These are phyloP conservation scores for Cytidiella melzeri DNA, from an alignment of 768 basidiomycete species.

Conservation along the genomic window DNA sequence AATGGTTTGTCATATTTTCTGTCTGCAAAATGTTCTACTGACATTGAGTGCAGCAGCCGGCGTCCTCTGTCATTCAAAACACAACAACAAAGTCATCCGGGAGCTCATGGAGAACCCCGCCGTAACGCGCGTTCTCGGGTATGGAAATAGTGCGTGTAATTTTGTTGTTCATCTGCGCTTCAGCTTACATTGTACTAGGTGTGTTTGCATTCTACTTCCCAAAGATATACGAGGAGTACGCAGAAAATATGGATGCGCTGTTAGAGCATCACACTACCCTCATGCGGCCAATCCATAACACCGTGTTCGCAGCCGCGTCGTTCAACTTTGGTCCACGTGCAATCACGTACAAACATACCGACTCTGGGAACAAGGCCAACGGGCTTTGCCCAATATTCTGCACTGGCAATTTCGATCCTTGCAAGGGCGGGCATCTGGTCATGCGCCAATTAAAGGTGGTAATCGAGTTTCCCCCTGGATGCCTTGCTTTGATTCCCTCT, in stretches of 20 bases:
- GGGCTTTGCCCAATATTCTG: conserved; percentile 8
- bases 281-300: neutral
- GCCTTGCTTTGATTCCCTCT: conserved; percentile 14
- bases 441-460: conserved; percentile 8
- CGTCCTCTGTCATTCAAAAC: neutral
- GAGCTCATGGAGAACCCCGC: neutral
- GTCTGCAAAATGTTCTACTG: neutral
- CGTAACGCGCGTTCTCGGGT: neutral
- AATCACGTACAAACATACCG: neutral
- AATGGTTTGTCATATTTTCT: neutral
- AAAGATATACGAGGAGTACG: conserved; percentile 2
- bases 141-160: too few relatives aligned
- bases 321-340: conserved; percentile 12
- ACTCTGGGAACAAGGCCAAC: conserved; percentile 1
- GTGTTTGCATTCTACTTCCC: conserved; percentile 8
- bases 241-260: neutral
- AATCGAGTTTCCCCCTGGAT: conserved; percentile 12
- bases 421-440: conserved; percentile 10
- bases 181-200: neutral
- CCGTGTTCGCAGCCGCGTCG: conserved; percentile 8
- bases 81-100: neutral
- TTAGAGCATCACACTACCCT: neutral
- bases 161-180: neutral
- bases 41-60: neutral
- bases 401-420: conserved; percentile 10